Percentiles rank a stretch among this genome's conserved stretches.
Evolutionary conservation across 1,139 yeast genomes (phyloP).

Genomic region (Scheffersomyces illinoinensis): DNA sequence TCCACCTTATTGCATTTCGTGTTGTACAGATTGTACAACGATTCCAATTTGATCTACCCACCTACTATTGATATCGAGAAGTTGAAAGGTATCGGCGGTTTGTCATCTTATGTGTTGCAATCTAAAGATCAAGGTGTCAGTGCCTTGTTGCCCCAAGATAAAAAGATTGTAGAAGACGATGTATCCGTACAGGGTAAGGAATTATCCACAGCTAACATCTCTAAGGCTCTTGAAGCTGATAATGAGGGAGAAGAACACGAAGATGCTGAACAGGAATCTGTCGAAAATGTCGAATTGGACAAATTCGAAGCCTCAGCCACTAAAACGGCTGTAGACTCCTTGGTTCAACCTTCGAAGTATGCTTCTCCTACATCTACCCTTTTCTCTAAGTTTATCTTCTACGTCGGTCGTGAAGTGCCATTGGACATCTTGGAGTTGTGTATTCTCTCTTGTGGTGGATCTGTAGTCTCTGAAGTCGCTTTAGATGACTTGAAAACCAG

Average conservation of each 20-base stretch:
- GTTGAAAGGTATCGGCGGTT: slow-evolving; percentile 86
- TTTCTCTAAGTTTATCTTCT: slow-evolving; percentile 77
- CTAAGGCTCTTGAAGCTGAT: slow-evolving; percentile 55
- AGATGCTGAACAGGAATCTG: slow-evolving; percentile 42
- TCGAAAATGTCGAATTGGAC: slow-evolving; percentile 57
- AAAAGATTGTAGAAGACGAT: slow-evolving; percentile 15
- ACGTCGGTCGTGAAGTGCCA: slow-evolving; percentile 94
- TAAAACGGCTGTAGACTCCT: slow-evolving; percentile 70
- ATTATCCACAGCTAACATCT: slow-evolving; percentile 45
- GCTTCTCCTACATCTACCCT: slow-evolving; percentile 61
- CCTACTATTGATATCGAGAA: slow-evolving; percentile 76
- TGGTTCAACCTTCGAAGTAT: slow-evolving; percentile 75
- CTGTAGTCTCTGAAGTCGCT: slow-evolving; percentile 81
- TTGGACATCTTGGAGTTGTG: slow-evolving; percentile 87
- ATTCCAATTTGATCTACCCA: slow-evolving; percentile 84
- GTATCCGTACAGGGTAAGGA: slow-evolving; percentile 37
- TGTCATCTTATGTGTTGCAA: slow-evolving; percentile 73
- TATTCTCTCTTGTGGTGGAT: slow-evolving; percentile 86
- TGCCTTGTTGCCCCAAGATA: slow-evolving; percentile 42
- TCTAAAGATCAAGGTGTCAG: slow-evolving; percentile 38
- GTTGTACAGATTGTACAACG: slow-evolving; percentile 80
- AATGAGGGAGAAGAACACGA: slow-evolving; percentile 35
- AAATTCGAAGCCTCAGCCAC: slow-evolving; percentile 61
- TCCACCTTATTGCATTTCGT: slow-evolving; percentile 89
- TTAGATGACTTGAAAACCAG: slow-evolving; percentile 66